These are phyloP conservation scores for Debaryomyces fabryi DNA, from an alignment of 1,139 yeast genomes.

Conservation along the genomic window DNA sequence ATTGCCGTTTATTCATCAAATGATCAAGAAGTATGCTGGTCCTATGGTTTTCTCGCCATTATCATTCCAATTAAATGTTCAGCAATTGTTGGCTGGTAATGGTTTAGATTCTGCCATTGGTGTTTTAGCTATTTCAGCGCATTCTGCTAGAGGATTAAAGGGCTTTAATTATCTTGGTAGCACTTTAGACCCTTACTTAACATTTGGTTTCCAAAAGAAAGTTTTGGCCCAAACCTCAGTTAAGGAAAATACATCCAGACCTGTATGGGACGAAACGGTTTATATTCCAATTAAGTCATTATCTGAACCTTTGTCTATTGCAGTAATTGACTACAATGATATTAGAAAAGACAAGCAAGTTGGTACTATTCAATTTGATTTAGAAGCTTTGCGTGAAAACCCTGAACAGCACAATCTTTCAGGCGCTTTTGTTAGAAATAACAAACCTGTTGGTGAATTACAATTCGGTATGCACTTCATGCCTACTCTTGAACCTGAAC, in stretches of 20 bases:
- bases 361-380: slow-evolving; percentile 77
- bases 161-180: slow-evolving; percentile 72
- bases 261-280: slow-evolving; percentile 83
- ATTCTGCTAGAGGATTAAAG: slow-evolving; percentile 67
- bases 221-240: slow-evolving; percentile 68
- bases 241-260: slow-evolving; percentile 64
- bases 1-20: slow-evolving; percentile 74
- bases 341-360: slow-evolving; percentile 76
- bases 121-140: slow-evolving; percentile 69
- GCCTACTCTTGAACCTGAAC: slow-evolving; percentile 77
- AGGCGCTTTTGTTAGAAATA: slow-evolving; percentile 71
- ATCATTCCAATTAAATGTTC: slow-evolving; percentile 88
- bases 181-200: slow-evolving; percentile 87
- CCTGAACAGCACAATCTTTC: slow-evolving; percentile 54
- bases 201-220: slow-evolving; percentile 62
- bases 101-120: slow-evolving; percentile 84
- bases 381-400: slow-evolving; percentile 64
- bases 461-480: slow-evolving; percentile 70
- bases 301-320: slow-evolving; percentile 76
- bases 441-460: slow-evolving; percentile 77
- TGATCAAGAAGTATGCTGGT: slow-evolving; percentile 84
- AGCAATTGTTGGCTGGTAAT: slow-evolving; percentile 86
- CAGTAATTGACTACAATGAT: slow-evolving; percentile 74
- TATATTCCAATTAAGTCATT: slow-evolving; percentile 72
- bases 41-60: slow-evolving; percentile 87